These are phyloP conservation scores for Zymoseptoria tritici DNA, from an alignment of 2,329 filamentous ascomycete genomes.

Conservation along the genomic window DNA sequence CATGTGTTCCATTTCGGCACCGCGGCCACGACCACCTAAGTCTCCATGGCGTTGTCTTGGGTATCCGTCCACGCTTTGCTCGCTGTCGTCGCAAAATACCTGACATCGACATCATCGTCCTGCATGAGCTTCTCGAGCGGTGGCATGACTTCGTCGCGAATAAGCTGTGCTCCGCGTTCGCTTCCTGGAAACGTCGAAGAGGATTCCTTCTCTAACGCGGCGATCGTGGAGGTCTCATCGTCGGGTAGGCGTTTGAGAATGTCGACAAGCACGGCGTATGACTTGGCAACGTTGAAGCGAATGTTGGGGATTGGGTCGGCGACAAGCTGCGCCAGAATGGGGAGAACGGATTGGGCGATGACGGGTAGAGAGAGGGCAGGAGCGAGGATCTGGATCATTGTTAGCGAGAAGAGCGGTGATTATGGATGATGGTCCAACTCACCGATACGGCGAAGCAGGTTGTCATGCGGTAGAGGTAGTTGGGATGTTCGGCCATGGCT, in stretches of 20 bases:
- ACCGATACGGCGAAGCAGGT: slow-evolving; percentile 99
- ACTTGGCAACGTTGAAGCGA: slow-evolving; percentile 98
- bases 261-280: slow-evolving; percentile 80
- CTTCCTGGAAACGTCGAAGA: slow-evolving; percentile 44
- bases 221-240: slow-evolving; percentile 64
- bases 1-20: neutral
- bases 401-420: slow-evolving; percentile 6
- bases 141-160: slow-evolving; percentile 61
- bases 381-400: slow-evolving; percentile 65
- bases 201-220: slow-evolving; percentile 74
- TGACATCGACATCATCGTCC: slow-evolving; percentile 95
- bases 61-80: slow-evolving; percentile 45
- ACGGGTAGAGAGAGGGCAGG: slow-evolving; percentile 89
- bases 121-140: slow-evolving; percentile 92
- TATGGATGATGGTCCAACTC: slow-evolving; percentile 37
- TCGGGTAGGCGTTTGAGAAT: slow-evolving; percentile 88
- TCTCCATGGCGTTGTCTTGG: slow-evolving; percentile 27
- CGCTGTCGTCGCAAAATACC: slow-evolving; percentile 93
- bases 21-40: slow-evolving; percentile 16
- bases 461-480: slow-evolving; percentile 99
- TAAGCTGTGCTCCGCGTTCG: slow-evolving; percentile 27
- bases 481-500: slow-evolving; percentile 95
- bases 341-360: slow-evolving; percentile 85
- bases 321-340: slow-evolving; percentile 91
- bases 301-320: slow-evolving; percentile 97